A percentile compares a stretch with the other conserved stretches of the same genome.
Conservation (phyloP, 2,329 filamentous ascomycete species). For the Beauveria scarabaeidicola region DNA sequence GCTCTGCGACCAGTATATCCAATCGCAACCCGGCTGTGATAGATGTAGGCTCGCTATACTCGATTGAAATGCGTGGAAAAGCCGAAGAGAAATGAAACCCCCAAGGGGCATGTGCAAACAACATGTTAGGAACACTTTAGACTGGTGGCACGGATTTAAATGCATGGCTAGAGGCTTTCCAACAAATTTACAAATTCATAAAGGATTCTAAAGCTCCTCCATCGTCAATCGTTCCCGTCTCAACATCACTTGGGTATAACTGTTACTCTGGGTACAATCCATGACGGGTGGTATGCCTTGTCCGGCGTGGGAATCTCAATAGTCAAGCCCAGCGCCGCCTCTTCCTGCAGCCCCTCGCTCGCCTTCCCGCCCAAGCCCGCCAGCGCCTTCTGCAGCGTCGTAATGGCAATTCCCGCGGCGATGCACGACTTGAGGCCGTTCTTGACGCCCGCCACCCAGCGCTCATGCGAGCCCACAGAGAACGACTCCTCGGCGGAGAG, state of each 20-base stretch:
- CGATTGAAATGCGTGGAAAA: background rate
- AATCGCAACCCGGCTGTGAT: background rate
- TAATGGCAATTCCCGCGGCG: conserved; percentile 56
- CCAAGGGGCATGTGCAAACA: background rate
- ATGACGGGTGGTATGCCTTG: conserved; percentile 55
- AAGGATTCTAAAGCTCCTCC: too few species aligned
- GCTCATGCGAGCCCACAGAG: conserved; percentile 46
- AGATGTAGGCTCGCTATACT: background rate
- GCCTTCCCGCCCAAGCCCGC: background rate
- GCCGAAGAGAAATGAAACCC: background rate
- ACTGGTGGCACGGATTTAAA: background rate
- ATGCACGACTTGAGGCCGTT: conserved; percentile 62
- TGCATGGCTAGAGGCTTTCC: background rate
- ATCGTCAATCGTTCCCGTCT: background rate
- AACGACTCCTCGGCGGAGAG: conserved; percentile 45
- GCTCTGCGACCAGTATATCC: background rate
- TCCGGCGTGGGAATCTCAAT: conserved; percentile 44
- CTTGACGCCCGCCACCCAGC: conserved; percentile 53
- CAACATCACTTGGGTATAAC: conserved; percentile 13
- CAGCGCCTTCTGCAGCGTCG: conserved; percentile 49
- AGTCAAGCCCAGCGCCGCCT: conserved; percentile 29
- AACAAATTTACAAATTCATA: background rate
- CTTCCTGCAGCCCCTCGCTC: background rate
- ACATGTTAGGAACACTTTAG: background rate
- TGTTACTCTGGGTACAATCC: conserved; percentile 49